These are phyloP conservation scores for Rhizophora mangle DNA, from an alignment of 345 rosid species.

Conservation along the genomic window DNA sequence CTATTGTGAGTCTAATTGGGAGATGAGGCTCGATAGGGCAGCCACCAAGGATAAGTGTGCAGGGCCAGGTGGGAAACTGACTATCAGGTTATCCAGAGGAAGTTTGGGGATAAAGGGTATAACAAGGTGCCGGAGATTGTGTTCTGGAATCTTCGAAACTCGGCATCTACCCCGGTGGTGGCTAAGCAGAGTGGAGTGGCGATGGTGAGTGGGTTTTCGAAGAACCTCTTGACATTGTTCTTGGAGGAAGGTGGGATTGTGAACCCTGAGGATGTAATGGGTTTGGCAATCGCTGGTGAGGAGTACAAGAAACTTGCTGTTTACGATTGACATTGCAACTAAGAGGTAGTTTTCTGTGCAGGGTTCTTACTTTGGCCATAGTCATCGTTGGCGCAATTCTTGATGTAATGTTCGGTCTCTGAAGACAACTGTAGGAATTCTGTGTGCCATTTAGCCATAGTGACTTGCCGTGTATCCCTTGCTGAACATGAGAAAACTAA, in stretches of 20 bases:
- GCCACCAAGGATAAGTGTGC: too few species aligned
- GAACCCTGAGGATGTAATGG: slow-evolving; percentile 39
- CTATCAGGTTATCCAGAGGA: slow-evolving; percentile 39
- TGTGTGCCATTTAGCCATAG: too few species aligned
- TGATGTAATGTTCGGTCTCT: too few species aligned
- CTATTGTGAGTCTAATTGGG: background rate
- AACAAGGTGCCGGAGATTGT: slow-evolving; percentile 48
- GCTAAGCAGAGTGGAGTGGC: slow-evolving; percentile 45
- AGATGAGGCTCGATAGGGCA: too few species aligned
- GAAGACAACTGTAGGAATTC: too few species aligned
- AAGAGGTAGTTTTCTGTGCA: too few species aligned
- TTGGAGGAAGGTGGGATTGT: slow-evolving; percentile 39
- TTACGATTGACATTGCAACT: slow-evolving; percentile 25
- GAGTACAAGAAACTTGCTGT: slow-evolving; percentile 43
- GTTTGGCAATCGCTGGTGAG: slow-evolving; percentile 36
- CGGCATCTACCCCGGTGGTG: slow-evolving; percentile 44
- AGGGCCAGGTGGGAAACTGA: slow-evolving; percentile 44
- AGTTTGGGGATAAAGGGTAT: slow-evolving; percentile 44
- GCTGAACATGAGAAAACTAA: too few species aligned
- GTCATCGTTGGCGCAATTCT: too few species aligned
- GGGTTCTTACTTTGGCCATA: too few species aligned
- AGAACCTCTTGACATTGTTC: slow-evolving; percentile 59
- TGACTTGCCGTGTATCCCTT: too few species aligned
- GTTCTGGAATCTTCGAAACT: slow-evolving; percentile 65
- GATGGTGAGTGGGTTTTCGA: slow-evolving; percentile 59